A percentile compares a stretch with the other conserved stretches of the same genome.
Evolutionary conservation across 164 flowering plant species (phyloP).

Genomic region (Litsea cubeba): DNA sequence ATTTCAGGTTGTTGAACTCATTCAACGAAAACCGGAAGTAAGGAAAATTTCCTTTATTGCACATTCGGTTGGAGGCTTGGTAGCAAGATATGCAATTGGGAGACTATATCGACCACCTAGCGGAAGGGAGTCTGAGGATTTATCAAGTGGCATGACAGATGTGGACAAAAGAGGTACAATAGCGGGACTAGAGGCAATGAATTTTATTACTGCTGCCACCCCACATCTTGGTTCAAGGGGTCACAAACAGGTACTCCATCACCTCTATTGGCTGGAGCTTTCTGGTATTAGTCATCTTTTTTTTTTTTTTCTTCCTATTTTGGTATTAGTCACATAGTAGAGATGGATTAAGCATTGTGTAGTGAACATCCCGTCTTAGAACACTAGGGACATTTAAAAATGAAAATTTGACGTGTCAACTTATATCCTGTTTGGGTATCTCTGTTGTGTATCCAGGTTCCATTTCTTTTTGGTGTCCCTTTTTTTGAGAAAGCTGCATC

Average conservation of each 20-base stretch:
- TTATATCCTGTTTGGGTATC: neutral
- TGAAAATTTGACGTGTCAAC: neutral
- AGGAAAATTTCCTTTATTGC: conserved; percentile 81
- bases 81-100: conserved; percentile 95
- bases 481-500: conserved; percentile 69
- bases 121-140: conserved; percentile 22
- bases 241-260: conserved; percentile 72
- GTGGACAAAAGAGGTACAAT: conserved; percentile 57
- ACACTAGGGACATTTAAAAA: neutral
- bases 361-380: too few relatives aligned
- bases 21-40: conserved; percentile 45
- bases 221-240: conserved; percentile 99
- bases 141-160: conserved; percentile 16
- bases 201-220: conserved; percentile 90
- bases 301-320: too few relatives aligned
- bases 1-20: conserved; percentile 64
- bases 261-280: neutral
- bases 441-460: conserved; percentile 53
- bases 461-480: conserved; percentile 85
- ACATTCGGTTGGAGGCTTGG: conserved; percentile 93
- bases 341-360: neutral
- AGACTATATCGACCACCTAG: conserved; percentile 54
- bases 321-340: too few relatives aligned
- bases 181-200: conserved; percentile 78
- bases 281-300: neutral